These are phyloP conservation scores for Neofusicoccum laricinum DNA, from an alignment of 2,329 filamentous ascomycete species.

Conservation along the genomic window DNA sequence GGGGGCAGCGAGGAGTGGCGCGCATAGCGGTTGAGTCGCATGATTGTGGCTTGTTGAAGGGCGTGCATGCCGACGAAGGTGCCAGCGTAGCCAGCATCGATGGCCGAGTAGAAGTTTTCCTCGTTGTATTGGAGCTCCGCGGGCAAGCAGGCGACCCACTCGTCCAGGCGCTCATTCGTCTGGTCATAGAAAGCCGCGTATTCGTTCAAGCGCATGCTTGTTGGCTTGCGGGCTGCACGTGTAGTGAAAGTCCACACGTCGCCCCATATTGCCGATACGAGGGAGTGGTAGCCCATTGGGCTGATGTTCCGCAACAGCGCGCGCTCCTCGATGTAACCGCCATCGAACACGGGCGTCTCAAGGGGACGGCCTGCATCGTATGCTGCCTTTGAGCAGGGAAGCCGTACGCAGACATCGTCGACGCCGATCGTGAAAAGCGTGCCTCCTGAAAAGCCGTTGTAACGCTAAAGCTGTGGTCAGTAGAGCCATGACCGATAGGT, in stretches of 20 bases:
- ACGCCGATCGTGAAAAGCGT: constrained; percentile 55
- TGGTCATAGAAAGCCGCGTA: constrained; percentile 54
- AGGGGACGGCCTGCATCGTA: constrained; percentile 62
- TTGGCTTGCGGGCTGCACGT: constrained; percentile 38
- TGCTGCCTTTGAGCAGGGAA: constrained; percentile 60
- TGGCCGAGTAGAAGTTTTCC: constrained; percentile 57
- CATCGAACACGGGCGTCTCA: constrained; percentile 60
- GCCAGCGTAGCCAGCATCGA: constrained; percentile 53
- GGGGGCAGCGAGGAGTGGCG: constrained; percentile 26
- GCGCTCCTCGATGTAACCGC: constrained; percentile 42
- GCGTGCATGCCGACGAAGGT: constrained; percentile 64
- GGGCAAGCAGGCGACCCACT: constrained; percentile 60
- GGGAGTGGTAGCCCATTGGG: constrained; percentile 59
- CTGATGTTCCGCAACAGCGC: constrained; percentile 33
- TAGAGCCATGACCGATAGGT: too few species aligned
- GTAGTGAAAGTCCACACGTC: constrained; percentile 61
- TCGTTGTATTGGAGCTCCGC: constrained; percentile 52
- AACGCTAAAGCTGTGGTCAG: constrained; percentile 43
- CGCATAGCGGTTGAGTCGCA: constrained; percentile 63
- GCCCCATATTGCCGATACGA: constrained; percentile 64
- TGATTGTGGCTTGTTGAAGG: constrained; percentile 62
- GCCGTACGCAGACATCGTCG: constrained; percentile 64
- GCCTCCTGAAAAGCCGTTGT: constrained; percentile 57
- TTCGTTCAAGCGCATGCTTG: not conserved
- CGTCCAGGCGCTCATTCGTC: constrained; percentile 52